Base-by-base conservation (phyloP, 495 filamentous ascomycete species). In the Aspergillus funiculosus region DNA sequence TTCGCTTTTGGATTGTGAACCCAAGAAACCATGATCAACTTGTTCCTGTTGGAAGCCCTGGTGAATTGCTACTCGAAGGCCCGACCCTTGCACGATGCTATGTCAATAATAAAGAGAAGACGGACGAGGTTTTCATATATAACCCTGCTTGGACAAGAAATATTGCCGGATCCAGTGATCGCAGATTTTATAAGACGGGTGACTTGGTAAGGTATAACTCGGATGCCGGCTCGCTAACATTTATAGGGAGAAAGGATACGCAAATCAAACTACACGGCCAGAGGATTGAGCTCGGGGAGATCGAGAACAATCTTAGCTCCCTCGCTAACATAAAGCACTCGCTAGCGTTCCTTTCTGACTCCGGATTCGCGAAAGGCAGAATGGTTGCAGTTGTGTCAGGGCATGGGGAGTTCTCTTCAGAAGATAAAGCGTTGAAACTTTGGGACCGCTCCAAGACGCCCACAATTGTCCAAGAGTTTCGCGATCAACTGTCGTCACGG, bases 201-300 rank as follows among this genome's bases (percentile, higher is more conserved):
- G 82, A 86, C 53, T 53, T 84, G 21, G 80, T 80, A 6, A 67
- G 71, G 20, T 82, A 85, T 45, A 66, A 72, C 20, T 74, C 77
- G n/a, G 77, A 79, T 4, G 56, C 65, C 45, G 76, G 77, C 7
- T 68, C 64, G 7, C 59, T 83, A n/a, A 67, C 71, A 28, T 83
- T 80, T 59, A 61, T 85, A 13, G 81, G 81, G 31, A 67, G 82
- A 21, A 78, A 79, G 42, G 82, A 86, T 47, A 75, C 75, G 1
- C 80, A 83, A 52, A 76, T 82, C n/a, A 86, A 86, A 59, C 62
- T 83, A 13, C 74, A 78, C 28, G 82, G 82, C 8, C 82, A 86
- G 51, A 64, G 82, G 22, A 71, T 86, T 25, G 82, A 86, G 54
- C 61, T 85, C 11, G 77, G 74, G 2, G 82, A 86, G 50, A 77